Percentiles rank a stretch among this genome's conserved stretches.
These are phyloP conservation scores for Clonostachys rosea DNA, from an alignment of 2,329 filamentous ascomycete genomes.

Conservation along the genomic window DNA sequence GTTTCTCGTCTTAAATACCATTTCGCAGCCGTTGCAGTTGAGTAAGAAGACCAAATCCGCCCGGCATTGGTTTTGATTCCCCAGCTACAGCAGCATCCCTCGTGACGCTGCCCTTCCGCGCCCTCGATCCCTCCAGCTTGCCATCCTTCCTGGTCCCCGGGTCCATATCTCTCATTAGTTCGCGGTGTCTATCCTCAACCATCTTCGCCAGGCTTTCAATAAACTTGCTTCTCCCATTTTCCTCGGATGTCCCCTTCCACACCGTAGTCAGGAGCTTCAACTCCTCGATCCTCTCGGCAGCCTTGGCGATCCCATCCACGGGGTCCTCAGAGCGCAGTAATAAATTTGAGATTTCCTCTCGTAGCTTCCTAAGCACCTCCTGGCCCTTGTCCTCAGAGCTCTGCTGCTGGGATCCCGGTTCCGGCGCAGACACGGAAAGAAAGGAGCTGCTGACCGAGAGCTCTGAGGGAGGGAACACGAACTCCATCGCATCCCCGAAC, in stretches of 20 bases:
- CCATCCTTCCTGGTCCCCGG: constrained; percentile 28
- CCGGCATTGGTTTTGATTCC: constrained; percentile 36
- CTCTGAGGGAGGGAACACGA: constrained; percentile 85
- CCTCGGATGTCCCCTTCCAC: constrained; percentile 95
- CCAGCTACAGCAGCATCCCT: constrained; percentile 18
- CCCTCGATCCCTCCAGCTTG: constrained; percentile 21
- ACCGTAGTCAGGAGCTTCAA: constrained; percentile 72
- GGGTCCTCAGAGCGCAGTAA: constrained; percentile 54
- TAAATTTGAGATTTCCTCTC: constrained; percentile 66
- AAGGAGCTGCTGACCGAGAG: constrained; percentile 80
- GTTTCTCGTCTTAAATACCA: constrained; percentile 30
- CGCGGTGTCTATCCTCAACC: constrained; percentile 69
- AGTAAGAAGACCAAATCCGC: constrained; percentile 57
- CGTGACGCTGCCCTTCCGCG: constrained; percentile 25
- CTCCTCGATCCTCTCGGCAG: constrained; percentile 68
- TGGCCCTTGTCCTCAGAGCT: constrained; percentile 84
- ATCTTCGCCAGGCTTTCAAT: constrained; percentile 77
- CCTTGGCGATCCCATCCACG: constrained; percentile 66
- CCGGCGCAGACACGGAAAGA: constrained; percentile 84
- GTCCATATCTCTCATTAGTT: constrained; percentile 48
- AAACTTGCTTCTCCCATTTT: constrained; percentile 77
- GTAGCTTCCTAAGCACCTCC: constrained; percentile 66
- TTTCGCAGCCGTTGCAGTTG: constrained; percentile 57
- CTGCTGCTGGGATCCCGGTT: constrained; percentile 57
- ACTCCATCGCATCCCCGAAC: constrained; percentile 95